Conservation (phyloP, 345 rosid genomes). For the Carallia pectinifolia region DNA sequence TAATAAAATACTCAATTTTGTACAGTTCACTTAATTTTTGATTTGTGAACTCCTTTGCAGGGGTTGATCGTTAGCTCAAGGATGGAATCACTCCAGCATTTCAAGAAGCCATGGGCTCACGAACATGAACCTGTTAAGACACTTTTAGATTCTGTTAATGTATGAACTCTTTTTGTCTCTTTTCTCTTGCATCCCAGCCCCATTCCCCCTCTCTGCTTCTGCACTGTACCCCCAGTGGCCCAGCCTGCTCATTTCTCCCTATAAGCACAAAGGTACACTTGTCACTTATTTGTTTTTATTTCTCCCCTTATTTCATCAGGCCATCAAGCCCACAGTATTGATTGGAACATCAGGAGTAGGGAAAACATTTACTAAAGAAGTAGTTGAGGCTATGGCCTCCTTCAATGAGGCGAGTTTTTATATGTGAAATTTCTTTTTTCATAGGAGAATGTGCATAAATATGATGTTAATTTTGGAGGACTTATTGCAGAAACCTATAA, state of each 20-base stretch:
- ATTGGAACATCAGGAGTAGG: conserved; percentile 97
- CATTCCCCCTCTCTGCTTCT: background rate
- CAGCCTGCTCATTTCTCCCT: background rate
- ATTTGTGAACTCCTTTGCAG: conserved; percentile 33
- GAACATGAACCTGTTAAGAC: conserved; percentile 67
- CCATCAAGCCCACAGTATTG: conserved; percentile 82
- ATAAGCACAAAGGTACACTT: background rate
- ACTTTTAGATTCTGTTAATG: conserved; percentile 76
- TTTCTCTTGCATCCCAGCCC: conserved; percentile 7
- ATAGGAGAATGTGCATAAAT: conserved; percentile 5
- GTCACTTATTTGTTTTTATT: conserved; percentile 8
- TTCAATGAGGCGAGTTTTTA: conserved; percentile 60
- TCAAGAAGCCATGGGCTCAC: conserved; percentile 98
- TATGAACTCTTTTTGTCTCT: conserved; percentile 23
- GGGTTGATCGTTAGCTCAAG: conserved; percentile 89
- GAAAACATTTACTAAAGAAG: conserved; percentile 80
- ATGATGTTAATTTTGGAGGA: conserved; percentile 1
- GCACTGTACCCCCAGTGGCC: background rate
- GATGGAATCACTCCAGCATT: conserved; percentile 77
- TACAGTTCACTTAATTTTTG: conserved; percentile 3
- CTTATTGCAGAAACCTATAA: conserved; percentile 75
- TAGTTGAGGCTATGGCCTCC: conserved; percentile 80
- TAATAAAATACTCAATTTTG: background rate
- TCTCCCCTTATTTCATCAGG: conserved; percentile 38
- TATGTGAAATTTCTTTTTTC: conserved; percentile 1